Conservation (phyloP, 176 grass and related monocot genomes). For the Coix lacrymajobi region DNA sequence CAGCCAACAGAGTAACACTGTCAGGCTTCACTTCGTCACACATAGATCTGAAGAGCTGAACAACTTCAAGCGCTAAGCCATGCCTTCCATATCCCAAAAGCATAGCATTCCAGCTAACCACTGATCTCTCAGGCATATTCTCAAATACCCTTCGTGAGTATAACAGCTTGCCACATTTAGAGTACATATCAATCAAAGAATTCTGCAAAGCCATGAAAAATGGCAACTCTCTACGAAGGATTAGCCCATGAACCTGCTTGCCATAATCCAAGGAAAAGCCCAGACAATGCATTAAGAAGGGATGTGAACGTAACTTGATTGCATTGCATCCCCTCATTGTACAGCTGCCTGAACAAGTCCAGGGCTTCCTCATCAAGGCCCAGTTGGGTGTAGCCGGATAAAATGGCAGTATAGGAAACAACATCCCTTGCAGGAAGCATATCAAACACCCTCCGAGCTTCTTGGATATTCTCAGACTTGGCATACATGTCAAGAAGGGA, state of each 20-base stretch:
- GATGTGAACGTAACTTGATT: slow-evolving; percentile 63
- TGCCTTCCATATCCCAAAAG: slow-evolving; percentile 68
- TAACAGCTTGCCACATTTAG: slow-evolving; percentile 62
- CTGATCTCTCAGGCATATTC: slow-evolving; percentile 57
- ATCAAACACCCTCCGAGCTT: slow-evolving; percentile 58
- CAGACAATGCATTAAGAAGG: slow-evolving; percentile 63
- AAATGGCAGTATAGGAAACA: slow-evolving; percentile 69
- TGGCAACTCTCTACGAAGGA: slow-evolving; percentile 51
- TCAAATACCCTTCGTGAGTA: slow-evolving; percentile 64
- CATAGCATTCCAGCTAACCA: slow-evolving; percentile 70
- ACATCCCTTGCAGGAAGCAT: slow-evolving; percentile 63
- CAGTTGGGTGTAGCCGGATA: slow-evolving; percentile 55
- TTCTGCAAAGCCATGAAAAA: slow-evolving; percentile 61
- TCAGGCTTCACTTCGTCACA: slow-evolving; percentile 47
- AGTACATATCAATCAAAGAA: slow-evolving; percentile 85
- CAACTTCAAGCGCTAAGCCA: slow-evolving; percentile 55
- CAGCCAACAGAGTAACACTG: slow-evolving; percentile 55
- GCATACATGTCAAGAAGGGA: slow-evolving; percentile 74
- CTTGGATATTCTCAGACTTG: slow-evolving; percentile 49
- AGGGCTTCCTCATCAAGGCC: slow-evolving; percentile 74
- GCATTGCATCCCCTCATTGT: slow-evolving; percentile 65
- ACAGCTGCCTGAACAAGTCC: slow-evolving; percentile 50
- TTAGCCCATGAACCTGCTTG: slow-evolving; percentile 59
- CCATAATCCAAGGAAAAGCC: slow-evolving; percentile 66
- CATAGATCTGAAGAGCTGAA: slow-evolving; percentile 57